A percentile compares a stretch with the other conserved stretches of the same genome.
Conservation (phyloP, 179 eudicot species). For the Silene noctiflora region DNA sequence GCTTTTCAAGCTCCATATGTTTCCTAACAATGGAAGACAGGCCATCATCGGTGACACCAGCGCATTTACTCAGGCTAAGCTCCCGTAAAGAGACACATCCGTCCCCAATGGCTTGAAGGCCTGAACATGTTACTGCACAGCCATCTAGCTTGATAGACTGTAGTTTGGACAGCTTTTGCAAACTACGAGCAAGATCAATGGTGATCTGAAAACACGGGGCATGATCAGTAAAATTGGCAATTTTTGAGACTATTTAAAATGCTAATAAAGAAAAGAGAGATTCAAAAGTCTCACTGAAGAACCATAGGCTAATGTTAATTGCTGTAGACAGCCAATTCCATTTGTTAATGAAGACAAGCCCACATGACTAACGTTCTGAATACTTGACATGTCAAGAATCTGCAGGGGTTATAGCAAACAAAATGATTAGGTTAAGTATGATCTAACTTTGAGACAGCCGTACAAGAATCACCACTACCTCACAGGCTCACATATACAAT, state of each 20-base stretch:
- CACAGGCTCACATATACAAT: background rate
- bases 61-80: constrained; percentile 83
- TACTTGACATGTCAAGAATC: constrained; percentile 82
- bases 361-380: constrained; percentile 61
- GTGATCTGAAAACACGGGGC: constrained; percentile 59
- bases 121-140: constrained; percentile 68
- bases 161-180: constrained; percentile 69
- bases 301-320: constrained; percentile 68
- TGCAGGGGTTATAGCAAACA: constrained; percentile 29
- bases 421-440: background rate
- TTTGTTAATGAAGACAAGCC: constrained; percentile 70
- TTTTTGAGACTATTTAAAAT: background rate
- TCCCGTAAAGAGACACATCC: constrained; percentile 62
- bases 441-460: background rate
- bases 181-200: constrained; percentile 59
- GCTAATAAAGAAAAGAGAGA: background rate
- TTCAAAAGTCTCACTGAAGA: constrained; percentile 49
- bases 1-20: constrained; percentile 61
- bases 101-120: constrained; percentile 76
- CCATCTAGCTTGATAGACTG: constrained; percentile 78
- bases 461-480: background rate
- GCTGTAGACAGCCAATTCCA: constrained; percentile 48
- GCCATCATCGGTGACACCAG: constrained; percentile 86
- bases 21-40: constrained; percentile 63
- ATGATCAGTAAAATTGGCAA: constrained; percentile 18